These are phyloP conservation scores for Rhododendron molle DNA, from an alignment of 148 eudicot genomes.

Conservation along the genomic window DNA sequence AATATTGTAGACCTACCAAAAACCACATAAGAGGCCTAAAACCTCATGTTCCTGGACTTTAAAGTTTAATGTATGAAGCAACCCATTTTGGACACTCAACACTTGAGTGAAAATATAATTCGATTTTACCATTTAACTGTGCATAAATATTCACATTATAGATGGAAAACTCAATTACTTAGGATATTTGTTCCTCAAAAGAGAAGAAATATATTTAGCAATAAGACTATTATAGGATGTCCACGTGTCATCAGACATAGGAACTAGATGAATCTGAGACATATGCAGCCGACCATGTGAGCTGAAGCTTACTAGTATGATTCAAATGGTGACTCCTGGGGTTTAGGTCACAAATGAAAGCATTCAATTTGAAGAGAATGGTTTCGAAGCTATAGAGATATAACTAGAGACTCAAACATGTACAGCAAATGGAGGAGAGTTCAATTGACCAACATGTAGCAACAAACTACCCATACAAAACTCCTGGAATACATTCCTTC, in stretches of 20 bases:
- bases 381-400: not conserved
- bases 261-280: not conserved
- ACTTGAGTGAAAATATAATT: not conserved
- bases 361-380: not conserved
- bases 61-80: not conserved
- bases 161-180: not conserved
- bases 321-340: not conserved
- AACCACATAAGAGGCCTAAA: not conserved
- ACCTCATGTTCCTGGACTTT: not conserved
- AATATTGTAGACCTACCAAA: not conserved
- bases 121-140: not conserved
- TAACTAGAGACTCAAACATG: not conserved
- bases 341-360: not conserved
- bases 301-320: not conserved
- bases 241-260: not conserved
- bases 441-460: not conserved
- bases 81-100: not conserved
- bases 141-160: not conserved
- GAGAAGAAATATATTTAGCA: not conserved
- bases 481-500: not conserved
- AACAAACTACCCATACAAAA: not conserved
- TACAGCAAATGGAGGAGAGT: not conserved
- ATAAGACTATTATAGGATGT: not conserved
- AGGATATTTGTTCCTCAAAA: not conserved
- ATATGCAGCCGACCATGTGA: not conserved